Base-by-base conservation (phyloP, 1,284 basidiomycete species). In the Exobasidium rhododendri region DNA sequence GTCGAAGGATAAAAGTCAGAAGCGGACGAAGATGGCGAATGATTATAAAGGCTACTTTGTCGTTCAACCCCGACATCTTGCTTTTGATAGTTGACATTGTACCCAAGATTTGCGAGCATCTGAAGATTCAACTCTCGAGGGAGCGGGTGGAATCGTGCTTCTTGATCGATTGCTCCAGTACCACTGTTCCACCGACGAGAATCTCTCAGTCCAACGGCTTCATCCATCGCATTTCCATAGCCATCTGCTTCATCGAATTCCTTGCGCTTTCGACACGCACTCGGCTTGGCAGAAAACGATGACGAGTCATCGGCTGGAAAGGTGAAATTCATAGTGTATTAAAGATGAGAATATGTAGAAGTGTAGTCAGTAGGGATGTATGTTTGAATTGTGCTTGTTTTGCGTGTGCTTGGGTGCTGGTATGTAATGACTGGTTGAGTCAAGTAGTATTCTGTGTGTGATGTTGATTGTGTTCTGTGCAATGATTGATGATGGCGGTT, bases 61-160 rank as follows among this genome's bases (percentile, higher is more conserved):
- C 52, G 22, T 2, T 26, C 24, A 11, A 10, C 51, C n/a, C 7
- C 51, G 29, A 26, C 22, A n/a, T 5, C 14, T 40, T 35, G 32
- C 22, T 26, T 55, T 5, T 35, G 14, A 26, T 35, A 24, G 14
- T 26, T 26, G 29, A 26, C 52, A 55, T 20, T 55, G 40, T 55
- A 55, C 3, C 52, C 52, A 6, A 55, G 22, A 26, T 35, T 44
- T 4, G 52, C 30, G 17, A 55, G 28, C n/a, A 40, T 13, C 17
- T 31, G n/a, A 26, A 55, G n/a, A 26, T 55, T 55, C 32, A 55
- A 26, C 4, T 55, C 52, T 26, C 13, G 30, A 4, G 52, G 52
- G 22, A 55, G 52, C 29, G 52, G 32, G 17, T 55, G 52, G 28
- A 55, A 55, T 50, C 28, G 47, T 20, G 47, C 47, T 50, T 50